Base-by-base conservation (phyloP, 805 yeast species). In the Priceomyces medius region DNA sequence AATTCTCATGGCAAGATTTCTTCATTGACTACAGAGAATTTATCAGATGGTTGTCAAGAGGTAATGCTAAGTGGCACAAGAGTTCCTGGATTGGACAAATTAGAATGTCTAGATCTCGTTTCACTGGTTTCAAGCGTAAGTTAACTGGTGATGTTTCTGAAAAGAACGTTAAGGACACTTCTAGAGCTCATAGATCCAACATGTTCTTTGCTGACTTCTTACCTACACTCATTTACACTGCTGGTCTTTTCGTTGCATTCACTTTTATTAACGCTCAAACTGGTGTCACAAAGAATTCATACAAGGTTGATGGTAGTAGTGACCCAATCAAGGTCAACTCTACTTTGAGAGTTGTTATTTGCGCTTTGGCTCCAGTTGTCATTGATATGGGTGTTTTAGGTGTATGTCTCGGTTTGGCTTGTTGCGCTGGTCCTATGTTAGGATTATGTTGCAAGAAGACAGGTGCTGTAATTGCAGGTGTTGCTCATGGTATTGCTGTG, bases 371-470 rank as follows among this genome's bases (percentile, higher is more conserved):
- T 41, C 99, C 99, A 48, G 85, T 93, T 63, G 96, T 73, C 23
- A 78, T 91, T 64, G 85, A 93, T 64, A 79, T 88, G 65, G 99
- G 96, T 76, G 84, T 81, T 24, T 71, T 90, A 51, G 79, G 77
- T 57, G 76, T 85, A 50, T 79, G 91, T 68, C 74, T 86, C 55
- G 88, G 80, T 55, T 61, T 90, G 67, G 86, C 97, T 12, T 93
- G 99, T 72, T 93, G 97, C 77, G 88, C 96, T 20, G 99, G 99
- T 64, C 99, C 99, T 54, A 56, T 91, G 61, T 80, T 91, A 50
- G 93, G 93, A 44, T 66, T 90, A 71, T 91, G 99, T 70, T 91
- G 98, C 74, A 90, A 90, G 80, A 85, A 86, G 76, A 90, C 97
- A 38, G 96, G 96, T 70, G 84, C 97, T 8, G 95, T 88, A 31